Evolutionary conservation across 75 land plant species (phyloP), one percentile per base, ranked within the genome.

Genomic region (Cryptomeria japonica): DNA sequence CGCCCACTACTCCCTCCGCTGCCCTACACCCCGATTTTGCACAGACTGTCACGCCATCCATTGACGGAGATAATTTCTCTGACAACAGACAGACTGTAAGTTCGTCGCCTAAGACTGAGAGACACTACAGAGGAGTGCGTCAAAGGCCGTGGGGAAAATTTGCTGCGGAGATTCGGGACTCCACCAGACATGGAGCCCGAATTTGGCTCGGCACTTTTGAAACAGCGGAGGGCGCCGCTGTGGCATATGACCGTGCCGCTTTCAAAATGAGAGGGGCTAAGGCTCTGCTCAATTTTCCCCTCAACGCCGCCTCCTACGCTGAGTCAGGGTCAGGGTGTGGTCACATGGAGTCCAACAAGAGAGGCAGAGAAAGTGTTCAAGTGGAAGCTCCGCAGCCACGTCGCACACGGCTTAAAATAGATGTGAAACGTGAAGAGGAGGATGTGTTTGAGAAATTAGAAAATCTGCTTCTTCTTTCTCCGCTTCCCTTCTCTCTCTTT

Each of bases 231-330:
- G 80, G 18, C 2, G 80, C 80, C 7, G 80, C 80, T 78, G 41
- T 78, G 19, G 80, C 80, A 78, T 78, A 78, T 78, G 80, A 78
- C 42, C 80, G 80, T 8, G 80, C 80, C 18, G 80, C 80, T 39
- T 78, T 38, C 39, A 38, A 78, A 39, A 38, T 78, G 41, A 37
- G 80, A 39, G 80, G 80, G 18, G 41, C 80, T 9, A 78, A 13
- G 22, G 80, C 80, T 38, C 1, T 78, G 39, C 25, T 78, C 25
- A 78, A 78, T 42, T 78, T 78, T 19, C 80, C 80, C 19, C 80
- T 38, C 42, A 19, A 1, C 25, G 18, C 39, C 22, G 3, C 80
- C 16, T 77, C 80, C 22, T 15, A 77, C 38, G 0, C 1, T 1
- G 80, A 77, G 38, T 36, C 36, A 13, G 41, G 80, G 12, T 77